Base-by-base conservation (phyloP, 2,329 filamentous ascomycete species). In the Amesomyces nigricolor region DNA sequence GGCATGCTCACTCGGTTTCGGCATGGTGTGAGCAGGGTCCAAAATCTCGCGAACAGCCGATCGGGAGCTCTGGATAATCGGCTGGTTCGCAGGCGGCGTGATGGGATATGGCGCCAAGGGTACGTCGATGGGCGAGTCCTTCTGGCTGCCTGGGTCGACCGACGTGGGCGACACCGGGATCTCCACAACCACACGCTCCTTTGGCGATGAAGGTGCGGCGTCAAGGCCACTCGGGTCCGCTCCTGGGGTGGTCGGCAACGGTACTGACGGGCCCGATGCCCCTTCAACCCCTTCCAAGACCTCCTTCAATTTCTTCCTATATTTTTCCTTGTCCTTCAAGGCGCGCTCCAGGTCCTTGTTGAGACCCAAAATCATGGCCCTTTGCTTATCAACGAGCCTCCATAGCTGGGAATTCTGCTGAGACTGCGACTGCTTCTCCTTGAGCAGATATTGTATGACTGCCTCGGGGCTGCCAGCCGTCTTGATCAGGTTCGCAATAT, bases 351-450 rank as follows among this genome's bases (percentile, higher is more conserved):
- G 76, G 68, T 99, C 94, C 70, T 94, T 95, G 67, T 97, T 96
- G 60, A 99, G 78, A 7, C 91, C 92, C 17, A 96, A 72, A 53
- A 99, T 91, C 85, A 99, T 91, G 14, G 90, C 85, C 59, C 92
- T 81, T 71, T 99, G 94, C 74, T 99, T 97, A 70, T 97, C 92
- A 48, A 99, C 91, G 46, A 99, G 75, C 49, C 91, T 86, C 94
- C 94, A 99, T 65, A 99, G 74, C 69, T 99, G 92, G 16, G 86
- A 78, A 68, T 97, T 97, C 67, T 97, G 94, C 63, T 89, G 87
- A 5, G 89, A 83, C 53, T 91, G 88, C 47, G 89, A 88, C 60
- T 92, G 85, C 70, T 96, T 97, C 68, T 99, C 94, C 68, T 89
- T 95, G 61, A 96, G 74, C 48, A 99, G 75, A 65, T 94, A 89